A percentile compares a stretch with the other conserved stretches of the same genome.
Conservation (phyloP, 2,329 filamentous ascomycete species). For the Parastagonospora nodorum region DNA sequence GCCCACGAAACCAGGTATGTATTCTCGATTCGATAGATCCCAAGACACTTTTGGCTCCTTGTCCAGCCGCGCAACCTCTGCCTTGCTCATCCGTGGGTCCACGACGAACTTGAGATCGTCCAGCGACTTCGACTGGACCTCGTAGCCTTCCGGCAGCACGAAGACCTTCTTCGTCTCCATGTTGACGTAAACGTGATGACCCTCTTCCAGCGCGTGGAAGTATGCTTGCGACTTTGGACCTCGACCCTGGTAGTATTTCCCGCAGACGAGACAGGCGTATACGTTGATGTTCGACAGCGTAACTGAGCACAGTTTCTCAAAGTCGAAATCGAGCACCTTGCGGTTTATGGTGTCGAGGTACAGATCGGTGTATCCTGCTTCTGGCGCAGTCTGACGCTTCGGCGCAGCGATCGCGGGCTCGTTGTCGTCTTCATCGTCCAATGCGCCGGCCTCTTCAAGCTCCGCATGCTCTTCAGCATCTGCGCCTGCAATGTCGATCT, state of each 20-base stretch:
- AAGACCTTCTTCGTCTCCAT: conserved; percentile 92
- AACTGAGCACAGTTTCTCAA: conserved; percentile 96
- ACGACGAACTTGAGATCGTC: conserved; percentile 99
- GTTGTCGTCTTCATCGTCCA: conserved; percentile 38
- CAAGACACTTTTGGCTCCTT: conserved; percentile 66
- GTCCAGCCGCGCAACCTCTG: conserved; percentile 82
- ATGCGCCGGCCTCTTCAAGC: conserved; percentile 43
- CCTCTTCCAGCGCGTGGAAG: conserved; percentile 93
- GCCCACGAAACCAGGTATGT: conserved; percentile 92
- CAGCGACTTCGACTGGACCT: conserved; percentile 90
- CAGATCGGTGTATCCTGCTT: conserved; percentile 89
- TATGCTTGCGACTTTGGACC: conserved; percentile 95
- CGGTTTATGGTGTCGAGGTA: conserved; percentile 98
- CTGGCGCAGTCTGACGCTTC: conserved; percentile 74
- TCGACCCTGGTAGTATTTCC: conserved; percentile 95
- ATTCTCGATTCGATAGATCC: conserved; percentile 82
- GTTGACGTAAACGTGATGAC: conserved; percentile 98
- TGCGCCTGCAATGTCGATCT: conserved; percentile 42
- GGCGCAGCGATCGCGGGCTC: conserved; percentile 52
- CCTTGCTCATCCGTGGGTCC: conserved; percentile 81
- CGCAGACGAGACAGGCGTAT: conserved; percentile 95
- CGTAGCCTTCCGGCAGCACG: conserved; percentile 93
- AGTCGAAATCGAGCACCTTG: conserved; percentile 93
- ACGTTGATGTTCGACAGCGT: conserved; percentile 98
- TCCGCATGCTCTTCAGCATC: conserved; percentile 44